Evolutionary conservation across 2,329 filamentous ascomycete species (phyloP), one percentile per base, ranked within the genome.

Genomic region (Xylaria sp.): DNA sequence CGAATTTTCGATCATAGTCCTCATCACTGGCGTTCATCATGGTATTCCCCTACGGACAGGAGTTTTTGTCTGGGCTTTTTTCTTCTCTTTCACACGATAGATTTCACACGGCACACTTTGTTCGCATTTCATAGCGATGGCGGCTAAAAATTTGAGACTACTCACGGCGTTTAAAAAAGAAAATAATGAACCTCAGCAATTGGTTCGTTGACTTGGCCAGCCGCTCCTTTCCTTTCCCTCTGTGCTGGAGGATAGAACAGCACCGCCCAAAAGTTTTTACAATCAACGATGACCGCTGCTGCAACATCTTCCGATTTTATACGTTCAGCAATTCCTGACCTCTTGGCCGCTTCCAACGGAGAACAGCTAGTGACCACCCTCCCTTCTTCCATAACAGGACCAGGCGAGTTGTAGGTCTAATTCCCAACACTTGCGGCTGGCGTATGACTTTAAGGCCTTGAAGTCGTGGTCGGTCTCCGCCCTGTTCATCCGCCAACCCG

Each of bases 51-150:
- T 59, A 71, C 61, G 53, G 74, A 60, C 58, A 35, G 72, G 75
- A 70, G 67, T 78, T 77, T 71, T 70, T 69, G n/a, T 21, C 23
- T 47, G 44, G n/a, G n/a, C n/a, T n/a, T 47, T 10, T 47, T 21
- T 47, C n/a, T 48, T 54, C 18, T 29, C 70, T 55, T 72, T 51
- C 47, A 53, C 73, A 66, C 73, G 69, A 77, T 79, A 79, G 77
- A 79, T 73, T 70, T 68, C 69, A 68, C 71, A 71, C 72, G 67
- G 64, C 72, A 48, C 72, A 72, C 73, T 70, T 69, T 59, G 70
- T 71, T 77, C 75, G 76, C 76, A 77, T 77, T 74, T 73, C 72
- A 72, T 63, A 76, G 70, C 75, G 75, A 69, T 60, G 75, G 77
- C 66, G 75, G 76, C 59, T 65, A 75, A 78, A 78, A 78, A 47